Percentiles rank a stretch among this genome's conserved stretches.
These are phyloP conservation scores for Dactylella cylindrospora DNA, from an alignment of 2,329 filamentous ascomycete genomes.

Conservation along the genomic window DNA sequence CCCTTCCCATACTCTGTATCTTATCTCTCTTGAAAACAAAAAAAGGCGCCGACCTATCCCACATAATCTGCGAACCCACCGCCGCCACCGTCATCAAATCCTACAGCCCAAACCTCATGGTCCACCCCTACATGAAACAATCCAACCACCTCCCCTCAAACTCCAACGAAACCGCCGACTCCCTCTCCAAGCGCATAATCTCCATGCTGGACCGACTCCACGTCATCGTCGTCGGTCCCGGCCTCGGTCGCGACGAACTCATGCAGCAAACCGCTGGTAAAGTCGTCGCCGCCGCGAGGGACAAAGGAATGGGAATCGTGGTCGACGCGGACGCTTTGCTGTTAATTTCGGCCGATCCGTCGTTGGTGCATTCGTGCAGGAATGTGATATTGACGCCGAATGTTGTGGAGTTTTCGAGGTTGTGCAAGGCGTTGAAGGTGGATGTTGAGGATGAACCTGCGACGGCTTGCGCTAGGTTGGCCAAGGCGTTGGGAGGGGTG, in stretches of 20 bases:
- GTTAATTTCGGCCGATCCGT: conserved; percentile 73
- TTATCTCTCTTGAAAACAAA: not conserved
- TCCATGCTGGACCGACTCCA: conserved; percentile 83
- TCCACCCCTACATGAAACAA: conserved; percentile 92
- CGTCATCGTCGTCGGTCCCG: conserved; percentile 88
- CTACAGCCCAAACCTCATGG: conserved; percentile 97
- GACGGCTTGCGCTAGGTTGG: conserved; percentile 67
- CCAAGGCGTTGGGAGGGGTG: conserved; percentile 77
- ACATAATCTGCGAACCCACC: conserved; percentile 91
- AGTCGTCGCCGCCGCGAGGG: conserved; percentile 76
- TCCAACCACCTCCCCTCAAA: conserved; percentile 58
- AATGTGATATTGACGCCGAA: conserved; percentile 92
- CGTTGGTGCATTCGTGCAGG: conserved; percentile 75
- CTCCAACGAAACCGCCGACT: conserved; percentile 61
- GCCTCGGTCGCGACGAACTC: conserved; percentile 81
- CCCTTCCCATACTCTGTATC: conserved; percentile 5
- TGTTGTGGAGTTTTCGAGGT: conserved; percentile 82
- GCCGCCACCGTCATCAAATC: conserved; percentile 89
- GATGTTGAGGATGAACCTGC: conserved; percentile 57
- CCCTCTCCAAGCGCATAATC: conserved; percentile 69
- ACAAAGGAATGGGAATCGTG: conserved; percentile 73
- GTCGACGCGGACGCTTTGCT: conserved; percentile 87
- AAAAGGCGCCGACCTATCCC: conserved; percentile 60
- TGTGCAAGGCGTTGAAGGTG: conserved; percentile 74
- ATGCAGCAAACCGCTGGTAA: conserved; percentile 84